Conservation (phyloP, 805 yeast genomes). For the Martiniozyma abietophila region DNA sequence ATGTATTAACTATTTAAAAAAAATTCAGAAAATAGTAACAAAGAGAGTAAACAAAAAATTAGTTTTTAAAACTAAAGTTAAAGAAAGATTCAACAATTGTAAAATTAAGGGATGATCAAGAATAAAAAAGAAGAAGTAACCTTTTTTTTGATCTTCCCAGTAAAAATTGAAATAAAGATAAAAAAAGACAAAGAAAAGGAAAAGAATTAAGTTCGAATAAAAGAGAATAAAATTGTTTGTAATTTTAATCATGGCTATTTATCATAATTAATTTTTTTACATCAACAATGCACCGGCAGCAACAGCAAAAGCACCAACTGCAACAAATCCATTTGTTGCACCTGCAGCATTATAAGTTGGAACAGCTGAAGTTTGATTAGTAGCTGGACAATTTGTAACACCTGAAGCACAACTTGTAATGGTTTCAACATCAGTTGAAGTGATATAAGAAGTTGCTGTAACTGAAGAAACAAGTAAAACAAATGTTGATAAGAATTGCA, state of each 20-base stretch:
- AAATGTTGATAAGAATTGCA: no score
- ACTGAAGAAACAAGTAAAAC: no score
- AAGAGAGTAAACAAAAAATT: no score
- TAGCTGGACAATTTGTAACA: conserved; percentile 26
- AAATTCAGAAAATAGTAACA: no score
- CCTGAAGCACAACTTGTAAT: conserved; percentile 30
- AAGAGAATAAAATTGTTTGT: no score
- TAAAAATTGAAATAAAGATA: neutral
- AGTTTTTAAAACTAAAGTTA: no score
- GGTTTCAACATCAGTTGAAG: conserved; percentile 29
- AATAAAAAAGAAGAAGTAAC: neutral
- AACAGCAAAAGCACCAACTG: conserved; percentile 24
- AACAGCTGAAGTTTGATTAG: neutral
- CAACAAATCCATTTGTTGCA: conserved; percentile 15
- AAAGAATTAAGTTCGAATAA: neutral
- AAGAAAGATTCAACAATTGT: no score
- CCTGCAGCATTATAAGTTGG: conserved; percentile 8
- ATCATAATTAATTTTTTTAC: conserved; percentile 15
- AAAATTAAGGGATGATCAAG: conserved; percentile 3
- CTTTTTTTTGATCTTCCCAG: neutral
- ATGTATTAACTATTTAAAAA: no score
- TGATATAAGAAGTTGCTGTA: no score
- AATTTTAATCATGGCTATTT: no score
- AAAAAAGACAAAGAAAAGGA: neutral
- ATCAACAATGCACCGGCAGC: conserved; percentile 25